Conservation (phyloP, 805 yeast genomes). For the Schwanniomyces sp. region DNA sequence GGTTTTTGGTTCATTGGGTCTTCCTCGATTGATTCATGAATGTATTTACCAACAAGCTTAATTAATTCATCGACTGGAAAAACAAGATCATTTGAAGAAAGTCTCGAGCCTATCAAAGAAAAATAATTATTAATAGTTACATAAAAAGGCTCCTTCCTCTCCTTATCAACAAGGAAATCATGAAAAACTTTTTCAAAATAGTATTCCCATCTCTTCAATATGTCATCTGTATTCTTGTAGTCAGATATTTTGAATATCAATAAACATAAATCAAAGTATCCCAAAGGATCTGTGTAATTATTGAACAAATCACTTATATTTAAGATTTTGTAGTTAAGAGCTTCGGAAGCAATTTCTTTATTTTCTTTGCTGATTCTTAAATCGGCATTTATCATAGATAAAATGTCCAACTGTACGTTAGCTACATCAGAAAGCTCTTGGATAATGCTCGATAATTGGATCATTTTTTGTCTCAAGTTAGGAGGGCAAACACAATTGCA, state of each 20-base stretch:
- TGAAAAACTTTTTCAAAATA: conserved; percentile 54
- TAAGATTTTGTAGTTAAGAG: conserved; percentile 63
- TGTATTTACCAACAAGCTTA: conserved; percentile 60
- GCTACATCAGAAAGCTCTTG: conserved; percentile 86
- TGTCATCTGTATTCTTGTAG: conserved; percentile 80
- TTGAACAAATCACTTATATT: conserved; percentile 80
- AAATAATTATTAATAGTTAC: conserved; percentile 38
- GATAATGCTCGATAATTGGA: conserved; percentile 64
- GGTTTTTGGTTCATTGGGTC: conserved; percentile 30
- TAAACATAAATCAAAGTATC: conserved; percentile 80
- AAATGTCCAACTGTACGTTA: conserved; percentile 72
- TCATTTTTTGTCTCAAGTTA: conserved; percentile 71
- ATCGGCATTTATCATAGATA: conserved; percentile 50
- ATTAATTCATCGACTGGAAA: conserved; percentile 76
- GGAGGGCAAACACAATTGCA: conserved; percentile 84
- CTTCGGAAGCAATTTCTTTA: conserved; percentile 48
- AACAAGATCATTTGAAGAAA: conserved; percentile 69
- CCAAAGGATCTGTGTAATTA: conserved; percentile 82
- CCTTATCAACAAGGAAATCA: conserved; percentile 22
- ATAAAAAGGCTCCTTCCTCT: conserved; percentile 36
- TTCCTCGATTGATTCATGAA: conserved; percentile 39
- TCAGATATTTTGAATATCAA: conserved; percentile 81
- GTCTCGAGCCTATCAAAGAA: conserved; percentile 57
- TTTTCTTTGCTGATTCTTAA: conserved; percentile 48
- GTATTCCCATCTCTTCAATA: conserved; percentile 76